Conservation (phyloP, 2,329 filamentous ascomycete species). For the Epichloe coenophiala region DNA sequence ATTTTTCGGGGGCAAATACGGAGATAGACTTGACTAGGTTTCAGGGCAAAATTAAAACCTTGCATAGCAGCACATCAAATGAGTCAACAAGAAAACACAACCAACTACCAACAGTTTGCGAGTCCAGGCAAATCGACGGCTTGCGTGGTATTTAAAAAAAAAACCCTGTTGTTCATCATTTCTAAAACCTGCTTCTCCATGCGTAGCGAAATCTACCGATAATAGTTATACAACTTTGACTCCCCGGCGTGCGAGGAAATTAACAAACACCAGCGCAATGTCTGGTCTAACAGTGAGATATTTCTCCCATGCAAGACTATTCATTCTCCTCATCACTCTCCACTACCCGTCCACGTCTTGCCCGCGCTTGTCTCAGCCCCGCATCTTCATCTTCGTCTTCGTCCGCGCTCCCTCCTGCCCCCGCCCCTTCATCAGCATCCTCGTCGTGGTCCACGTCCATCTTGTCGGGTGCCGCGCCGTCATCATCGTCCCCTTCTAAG, state of each 20-base stretch:
- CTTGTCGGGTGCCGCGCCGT: slow-evolving; percentile 24
- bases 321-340: slow-evolving; percentile 16
- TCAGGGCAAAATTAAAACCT: not conserved
- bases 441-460: slow-evolving; percentile 39
- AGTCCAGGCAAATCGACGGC: no score
- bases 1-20: not conserved
- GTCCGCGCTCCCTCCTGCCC: slow-evolving; percentile 12
- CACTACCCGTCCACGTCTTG: slow-evolving; percentile 36
- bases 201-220: no score
- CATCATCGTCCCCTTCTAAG: slow-evolving; percentile 25
- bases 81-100: not conserved
- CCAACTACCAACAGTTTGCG: no score
- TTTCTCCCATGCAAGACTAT: not conserved
- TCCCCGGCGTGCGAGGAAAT: no score
- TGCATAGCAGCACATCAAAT: not conserved
- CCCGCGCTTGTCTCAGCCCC: slow-evolving; percentile 29
- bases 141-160: no score
- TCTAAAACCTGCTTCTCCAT: no score
- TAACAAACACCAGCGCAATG: no score
- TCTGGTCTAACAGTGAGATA: not conserved
- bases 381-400: slow-evolving; percentile 24
- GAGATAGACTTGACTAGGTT: not conserved
- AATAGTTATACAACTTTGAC: no score
- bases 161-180: no score
- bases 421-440: slow-evolving; percentile 2